Evolutionary conservation across 805 yeast species (phyloP).

Genomic region (Candida nanaspora): DNA sequence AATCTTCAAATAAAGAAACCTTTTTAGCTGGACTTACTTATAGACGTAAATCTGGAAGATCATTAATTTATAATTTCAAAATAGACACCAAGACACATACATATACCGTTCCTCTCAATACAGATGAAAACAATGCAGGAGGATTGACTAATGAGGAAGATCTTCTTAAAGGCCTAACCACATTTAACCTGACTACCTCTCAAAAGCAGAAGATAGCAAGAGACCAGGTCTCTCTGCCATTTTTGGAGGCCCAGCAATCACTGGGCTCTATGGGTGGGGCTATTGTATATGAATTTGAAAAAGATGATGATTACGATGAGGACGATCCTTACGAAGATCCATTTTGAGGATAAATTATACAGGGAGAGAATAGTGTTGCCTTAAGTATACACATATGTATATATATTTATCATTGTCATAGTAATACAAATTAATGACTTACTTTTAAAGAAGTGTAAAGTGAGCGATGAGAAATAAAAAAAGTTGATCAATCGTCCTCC

Average conservation of each 20-base stretch:
- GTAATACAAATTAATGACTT: too few relatives aligned
- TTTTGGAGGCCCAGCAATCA: conserved; percentile 72
- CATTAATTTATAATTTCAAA: conserved; percentile 46
- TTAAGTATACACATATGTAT: too few relatives aligned
- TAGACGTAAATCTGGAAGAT: conserved; percentile 81
- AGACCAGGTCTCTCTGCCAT: conserved; percentile 88
- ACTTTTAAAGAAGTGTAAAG: too few relatives aligned
- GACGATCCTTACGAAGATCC: conserved; percentile 98
- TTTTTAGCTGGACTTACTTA: conserved; percentile 51
- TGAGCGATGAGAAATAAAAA: too few relatives aligned
- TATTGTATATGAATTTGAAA: conserved; percentile 89
- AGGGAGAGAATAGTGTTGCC: background rate
- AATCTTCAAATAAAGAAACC: conserved; percentile 34
- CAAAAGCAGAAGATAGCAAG: conserved; percentile 69
- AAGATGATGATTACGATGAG: conserved; percentile 96
- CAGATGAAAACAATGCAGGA: conserved; percentile 4
- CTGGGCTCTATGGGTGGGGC: conserved; percentile 80
- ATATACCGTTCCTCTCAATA: conserved; percentile 23
- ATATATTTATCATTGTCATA: background rate
- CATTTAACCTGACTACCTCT: conserved; percentile 77
- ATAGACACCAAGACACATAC: conserved; percentile 43
- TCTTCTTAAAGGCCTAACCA: conserved; percentile 66
- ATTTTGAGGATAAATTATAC: conserved; percentile 37
- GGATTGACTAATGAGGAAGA: conserved; percentile 37
- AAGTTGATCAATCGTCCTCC: too few relatives aligned